A percentile compares a stretch with the other conserved stretches of the same genome.
Conservation (phyloP, 129 eudicot genomes). For the Glebionis coronaria region DNA sequence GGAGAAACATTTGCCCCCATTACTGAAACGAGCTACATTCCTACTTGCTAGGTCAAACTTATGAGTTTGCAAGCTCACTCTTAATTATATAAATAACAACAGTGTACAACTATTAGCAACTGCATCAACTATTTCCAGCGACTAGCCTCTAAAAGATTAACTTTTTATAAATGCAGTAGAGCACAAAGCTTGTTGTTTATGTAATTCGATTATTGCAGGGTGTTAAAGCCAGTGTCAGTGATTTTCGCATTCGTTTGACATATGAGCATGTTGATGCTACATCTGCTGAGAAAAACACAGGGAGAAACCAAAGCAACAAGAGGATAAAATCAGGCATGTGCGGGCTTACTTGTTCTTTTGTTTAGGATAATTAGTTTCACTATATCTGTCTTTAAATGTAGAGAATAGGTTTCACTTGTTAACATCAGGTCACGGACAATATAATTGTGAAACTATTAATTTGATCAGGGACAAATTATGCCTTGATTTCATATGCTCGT, state of each 20-base stretch:
- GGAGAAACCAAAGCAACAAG: conserved; percentile 56
- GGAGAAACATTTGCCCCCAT: background rate
- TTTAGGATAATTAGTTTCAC: background rate
- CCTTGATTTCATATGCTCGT: no score
- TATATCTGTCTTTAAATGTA: background rate
- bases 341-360: conserved; percentile 2
- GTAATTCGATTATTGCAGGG: conserved; percentile 50
- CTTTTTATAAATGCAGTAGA: conserved; percentile 5
- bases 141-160: conserved; percentile 5
- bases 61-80: conserved; percentile 21
- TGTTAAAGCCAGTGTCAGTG: conserved; percentile 51
- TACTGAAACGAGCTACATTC: background rate
- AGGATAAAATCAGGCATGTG: conserved; percentile 76
- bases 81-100: conserved; percentile 6
- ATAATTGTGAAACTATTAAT: no score
- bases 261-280: conserved; percentile 42
- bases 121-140: background rate
- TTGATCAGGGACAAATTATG: no score
- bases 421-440: background rate
- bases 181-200: conserved; percentile 23
- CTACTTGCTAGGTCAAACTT: conserved; percentile 11
- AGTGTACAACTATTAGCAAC: background rate
- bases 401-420: conserved; percentile 2
- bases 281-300: conserved; percentile 27
- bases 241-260: conserved; percentile 75